Conservation (phyloP, 352 stramenopile species). For the Pythium grandisporangium region DNA sequence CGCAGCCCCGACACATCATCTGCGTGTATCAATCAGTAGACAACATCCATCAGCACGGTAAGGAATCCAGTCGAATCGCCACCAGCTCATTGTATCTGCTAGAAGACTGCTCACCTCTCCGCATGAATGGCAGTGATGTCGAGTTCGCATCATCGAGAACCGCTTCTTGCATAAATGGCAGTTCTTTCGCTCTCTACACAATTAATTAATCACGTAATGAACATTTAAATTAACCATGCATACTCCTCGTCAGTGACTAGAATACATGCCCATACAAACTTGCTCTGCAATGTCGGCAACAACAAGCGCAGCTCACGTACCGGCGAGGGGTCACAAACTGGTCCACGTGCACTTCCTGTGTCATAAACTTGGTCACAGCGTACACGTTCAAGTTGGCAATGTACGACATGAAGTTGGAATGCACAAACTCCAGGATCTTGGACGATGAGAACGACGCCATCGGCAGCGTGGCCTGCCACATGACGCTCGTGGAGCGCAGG, state of each 20-base stretch:
- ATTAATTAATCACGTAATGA: neutral
- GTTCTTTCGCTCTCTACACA: conserved; percentile 35
- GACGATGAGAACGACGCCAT: conserved; percentile 26
- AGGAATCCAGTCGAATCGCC: too few species aligned
- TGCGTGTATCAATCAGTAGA: conserved; percentile 4
- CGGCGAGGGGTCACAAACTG: conserved; percentile 14
- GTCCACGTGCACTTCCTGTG: conserved; percentile 37
- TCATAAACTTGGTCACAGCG: conserved; percentile 47
- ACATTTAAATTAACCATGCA: too few species aligned
- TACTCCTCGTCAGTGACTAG: too few species aligned
- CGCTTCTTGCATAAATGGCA: conserved; percentile 70
- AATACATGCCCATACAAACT: conserved; percentile 1
- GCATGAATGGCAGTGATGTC: conserved; percentile 57
- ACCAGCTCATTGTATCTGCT: too few species aligned
- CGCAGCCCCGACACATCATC: conserved; percentile 63
- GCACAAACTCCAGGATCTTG: conserved; percentile 11
- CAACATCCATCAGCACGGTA: neutral
- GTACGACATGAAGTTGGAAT: conserved; percentile 30
- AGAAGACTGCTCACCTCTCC: conserved; percentile 19
- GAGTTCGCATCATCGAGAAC: conserved; percentile 54
- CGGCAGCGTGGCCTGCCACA: conserved; percentile 46
- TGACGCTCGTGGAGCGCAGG: conserved; percentile 25
- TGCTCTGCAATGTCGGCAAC: too few species aligned
- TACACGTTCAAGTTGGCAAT: conserved; percentile 53
- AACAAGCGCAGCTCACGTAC: too few species aligned